These are phyloP conservation scores for Entomortierella lignicola DNA, from an alignment of 192 early-diverging fungal species.

Conservation along the genomic window DNA sequence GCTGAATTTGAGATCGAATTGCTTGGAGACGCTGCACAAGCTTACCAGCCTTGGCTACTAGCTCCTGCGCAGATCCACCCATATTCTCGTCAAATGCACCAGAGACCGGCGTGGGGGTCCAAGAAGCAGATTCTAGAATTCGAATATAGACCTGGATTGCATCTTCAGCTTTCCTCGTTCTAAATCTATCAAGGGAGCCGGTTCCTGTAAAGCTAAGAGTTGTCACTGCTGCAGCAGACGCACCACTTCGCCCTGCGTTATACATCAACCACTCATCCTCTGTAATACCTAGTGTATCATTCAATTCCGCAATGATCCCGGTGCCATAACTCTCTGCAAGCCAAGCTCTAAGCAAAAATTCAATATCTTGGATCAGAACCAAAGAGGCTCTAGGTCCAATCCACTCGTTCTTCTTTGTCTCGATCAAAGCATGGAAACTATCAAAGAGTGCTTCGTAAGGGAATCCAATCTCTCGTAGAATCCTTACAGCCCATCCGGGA, in stretches of 20 bases:
- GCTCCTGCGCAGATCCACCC: constrained; percentile 25
- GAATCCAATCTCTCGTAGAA: constrained; percentile 46
- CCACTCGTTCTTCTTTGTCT: constrained; percentile 49
- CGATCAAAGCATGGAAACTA: constrained; percentile 43
- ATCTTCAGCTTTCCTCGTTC: constrained; percentile 32
- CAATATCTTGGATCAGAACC: constrained; percentile 49
- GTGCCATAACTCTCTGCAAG: constrained; percentile 34
- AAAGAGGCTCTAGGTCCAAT: constrained; percentile 37
- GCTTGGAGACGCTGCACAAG: constrained; percentile 45
- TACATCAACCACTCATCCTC: constrained; percentile 27
- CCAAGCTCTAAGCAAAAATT: constrained; percentile 44
- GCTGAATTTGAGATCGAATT: constrained; percentile 21
- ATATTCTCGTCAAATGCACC: constrained; percentile 39
- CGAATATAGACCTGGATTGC: constrained; percentile 44
- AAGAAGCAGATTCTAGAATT: constrained; percentile 39
- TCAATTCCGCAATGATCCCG: constrained; percentile 28
- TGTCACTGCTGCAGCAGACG: not conserved
- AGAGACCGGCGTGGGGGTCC: constrained; percentile 39
- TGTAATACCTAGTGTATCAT: constrained; percentile 27
- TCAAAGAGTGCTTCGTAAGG: constrained; percentile 49
- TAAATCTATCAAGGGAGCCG: constrained; percentile 35
- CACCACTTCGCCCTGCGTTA: constrained; percentile 10
- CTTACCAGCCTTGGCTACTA: constrained; percentile 15
- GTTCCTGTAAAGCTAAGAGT: constrained; percentile 16
- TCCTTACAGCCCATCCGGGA: constrained; percentile 46